phyloP scores from a whole-genome alignment of 257 asterid genomes.

The Nicotiana tomentosiformis region DNA sequence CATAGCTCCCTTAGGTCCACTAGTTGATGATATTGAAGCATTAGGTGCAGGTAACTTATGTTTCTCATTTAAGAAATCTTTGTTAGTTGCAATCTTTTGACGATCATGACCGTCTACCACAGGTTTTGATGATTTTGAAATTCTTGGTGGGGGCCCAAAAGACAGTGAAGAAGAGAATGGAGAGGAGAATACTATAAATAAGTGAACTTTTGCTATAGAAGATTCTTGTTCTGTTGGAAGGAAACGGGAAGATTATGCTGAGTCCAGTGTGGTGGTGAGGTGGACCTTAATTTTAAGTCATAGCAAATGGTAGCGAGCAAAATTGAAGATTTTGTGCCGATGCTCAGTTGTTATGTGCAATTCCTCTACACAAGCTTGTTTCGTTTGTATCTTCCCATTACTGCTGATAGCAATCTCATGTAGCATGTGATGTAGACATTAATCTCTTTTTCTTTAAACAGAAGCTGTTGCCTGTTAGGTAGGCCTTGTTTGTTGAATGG shows the following conservation, averaged over 20 bases:
- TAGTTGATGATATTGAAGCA: constrained; percentile 64
- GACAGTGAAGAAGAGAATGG: constrained; percentile 60
- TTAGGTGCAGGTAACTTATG: constrained; percentile 65
- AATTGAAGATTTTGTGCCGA: neutral
- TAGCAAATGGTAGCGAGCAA: neutral
- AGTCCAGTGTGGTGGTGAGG: neutral
- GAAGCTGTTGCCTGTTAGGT: neutral
- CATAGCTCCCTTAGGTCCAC: constrained; percentile 41
- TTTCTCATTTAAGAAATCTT: constrained; percentile 2
- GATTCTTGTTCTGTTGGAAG: neutral
- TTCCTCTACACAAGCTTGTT: neutral
- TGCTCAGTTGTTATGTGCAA: neutral
- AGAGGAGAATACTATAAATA: constrained; percentile 21
- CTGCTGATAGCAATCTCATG: neutral
- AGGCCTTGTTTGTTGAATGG: neutral
- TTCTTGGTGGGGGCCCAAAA: constrained; percentile 50
- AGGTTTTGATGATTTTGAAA: constrained; percentile 85
- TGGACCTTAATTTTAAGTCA: neutral
- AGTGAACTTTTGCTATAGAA: constrained; percentile 1
- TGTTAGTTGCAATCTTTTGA: constrained; percentile 3
- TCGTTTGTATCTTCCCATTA: neutral
- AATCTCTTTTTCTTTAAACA: neutral
- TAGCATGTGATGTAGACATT: neutral
- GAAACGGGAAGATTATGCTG: neutral
- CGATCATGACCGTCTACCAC: constrained; percentile 10